Evolutionary conservation across 352 stramenopile species (phyloP).

Genomic region (Pythium aquatile): DNA sequence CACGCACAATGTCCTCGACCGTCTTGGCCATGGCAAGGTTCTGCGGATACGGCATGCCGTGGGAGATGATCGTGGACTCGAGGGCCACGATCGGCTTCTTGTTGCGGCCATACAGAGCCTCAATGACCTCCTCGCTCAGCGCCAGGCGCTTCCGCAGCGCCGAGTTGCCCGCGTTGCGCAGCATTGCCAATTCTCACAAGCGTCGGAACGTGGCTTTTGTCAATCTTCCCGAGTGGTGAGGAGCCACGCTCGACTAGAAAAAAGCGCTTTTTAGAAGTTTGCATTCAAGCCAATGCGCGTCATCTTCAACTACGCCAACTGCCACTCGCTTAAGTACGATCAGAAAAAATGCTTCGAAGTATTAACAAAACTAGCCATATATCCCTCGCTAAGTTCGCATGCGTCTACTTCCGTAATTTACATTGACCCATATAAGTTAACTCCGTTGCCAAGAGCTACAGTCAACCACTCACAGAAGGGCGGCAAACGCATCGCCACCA

Average conservation of each 20-base stretch:
- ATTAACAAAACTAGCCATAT: neutral
- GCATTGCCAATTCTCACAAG: conserved; percentile 14
- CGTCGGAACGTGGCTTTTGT: neutral
- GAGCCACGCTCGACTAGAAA: neutral
- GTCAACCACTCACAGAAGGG: conserved; percentile 1
- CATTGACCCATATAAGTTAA: conserved; percentile 1
- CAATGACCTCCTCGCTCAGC: conserved; percentile 32
- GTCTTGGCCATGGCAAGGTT: conserved; percentile 93
- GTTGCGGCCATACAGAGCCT: conserved; percentile 32
- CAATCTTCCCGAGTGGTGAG: neutral
- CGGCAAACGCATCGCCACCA: conserved; percentile 1
- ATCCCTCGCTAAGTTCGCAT: neutral
- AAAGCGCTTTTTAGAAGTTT: neutral
- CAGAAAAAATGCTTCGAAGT: neutral
- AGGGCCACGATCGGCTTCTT: conserved; percentile 87
- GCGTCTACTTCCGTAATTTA: conserved; percentile 4
- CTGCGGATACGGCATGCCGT: conserved; percentile 98
- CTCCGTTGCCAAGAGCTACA: neutral
- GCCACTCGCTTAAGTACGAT: neutral
- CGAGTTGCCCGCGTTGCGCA: conserved; percentile 18
- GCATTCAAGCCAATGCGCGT: neutral
- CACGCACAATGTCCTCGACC: conserved; percentile 90
- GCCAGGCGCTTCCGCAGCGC: conserved; percentile 30
- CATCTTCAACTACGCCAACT: conserved; percentile 7
- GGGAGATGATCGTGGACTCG: conserved; percentile 99